Percentiles rank a stretch among this genome's conserved stretches.
Conservation (phyloP, 1,284 basidiomycete genomes). For the Cryptococcus amylolentus region DNA sequence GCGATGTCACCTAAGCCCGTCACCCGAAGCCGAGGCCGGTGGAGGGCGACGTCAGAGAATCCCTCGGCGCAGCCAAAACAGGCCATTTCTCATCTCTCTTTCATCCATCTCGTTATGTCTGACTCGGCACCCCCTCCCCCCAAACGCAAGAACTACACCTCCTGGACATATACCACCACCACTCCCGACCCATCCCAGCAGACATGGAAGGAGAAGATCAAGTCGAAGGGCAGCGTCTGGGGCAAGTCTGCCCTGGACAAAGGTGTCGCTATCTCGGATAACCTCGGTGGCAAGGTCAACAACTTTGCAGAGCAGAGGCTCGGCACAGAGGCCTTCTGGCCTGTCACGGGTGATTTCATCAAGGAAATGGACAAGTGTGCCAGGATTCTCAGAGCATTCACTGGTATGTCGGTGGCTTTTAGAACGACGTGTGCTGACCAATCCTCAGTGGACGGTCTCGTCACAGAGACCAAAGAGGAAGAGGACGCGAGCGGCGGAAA, state of each 20-base stretch:
- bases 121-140: slow-evolving; percentile 24
- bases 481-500: slow-evolving; percentile 25
- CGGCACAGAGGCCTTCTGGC: slow-evolving; percentile 56
- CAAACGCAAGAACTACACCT: slow-evolving; percentile 2
- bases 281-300: slow-evolving; percentile 45
- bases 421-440: slow-evolving; percentile 3
- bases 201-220: slow-evolving; percentile 34
- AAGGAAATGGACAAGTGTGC: slow-evolving; percentile 55
- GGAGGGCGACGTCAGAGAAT: background rate
- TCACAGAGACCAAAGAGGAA: slow-evolving; percentile 30
- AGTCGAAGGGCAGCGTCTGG: slow-evolving; percentile 32
- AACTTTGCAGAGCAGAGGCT: slow-evolving; percentile 43
- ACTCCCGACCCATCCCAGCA: slow-evolving; percentile 8
- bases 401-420: slow-evolving; percentile 34
- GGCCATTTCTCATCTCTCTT: background rate
- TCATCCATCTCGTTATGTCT: slow-evolving; percentile 5
- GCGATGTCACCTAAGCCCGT: background rate
- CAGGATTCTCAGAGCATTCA: slow-evolving; percentile 52
- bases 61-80: background rate
- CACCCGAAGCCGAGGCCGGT: background rate
- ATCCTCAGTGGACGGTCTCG: slow-evolving; percentile 40
- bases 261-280: slow-evolving; percentile 36
- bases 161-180: slow-evolving; percentile 3
- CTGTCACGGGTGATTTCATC: slow-evolving; percentile 53
- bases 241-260: slow-evolving; percentile 44